A percentile compares a stretch with the other conserved stretches of the same genome.
phyloP scores from a whole-genome alignment of 257 asterid genomes.

The Solanum okadae region DNA sequence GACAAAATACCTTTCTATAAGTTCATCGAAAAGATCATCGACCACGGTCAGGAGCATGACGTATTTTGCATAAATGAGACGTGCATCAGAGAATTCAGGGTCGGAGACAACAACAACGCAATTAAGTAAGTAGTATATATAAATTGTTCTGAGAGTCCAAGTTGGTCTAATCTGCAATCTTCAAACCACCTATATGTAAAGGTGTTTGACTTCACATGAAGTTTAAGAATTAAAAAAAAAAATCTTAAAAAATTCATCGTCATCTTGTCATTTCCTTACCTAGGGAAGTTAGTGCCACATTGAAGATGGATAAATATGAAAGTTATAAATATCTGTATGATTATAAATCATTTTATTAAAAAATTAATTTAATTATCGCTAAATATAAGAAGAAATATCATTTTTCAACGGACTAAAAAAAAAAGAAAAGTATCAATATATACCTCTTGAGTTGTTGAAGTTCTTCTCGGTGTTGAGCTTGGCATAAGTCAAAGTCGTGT shows the following conservation, averaged over 20 bases:
- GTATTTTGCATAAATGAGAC: conserved; percentile 18
- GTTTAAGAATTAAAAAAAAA: too few species aligned
- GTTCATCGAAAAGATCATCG: conserved; percentile 37
- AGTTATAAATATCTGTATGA: too few species aligned
- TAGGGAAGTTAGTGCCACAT: too few species aligned
- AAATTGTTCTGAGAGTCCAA: conserved; percentile 14
- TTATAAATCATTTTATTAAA: too few species aligned
- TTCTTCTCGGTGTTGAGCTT: conserved; percentile 28
- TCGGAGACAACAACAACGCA: background rate
- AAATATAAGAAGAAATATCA: too few species aligned
- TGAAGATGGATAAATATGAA: too few species aligned
- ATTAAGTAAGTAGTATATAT: conserved; percentile 9
- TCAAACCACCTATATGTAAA: conserved; percentile 23
- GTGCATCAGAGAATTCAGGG: conserved; percentile 16
- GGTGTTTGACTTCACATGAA: too few species aligned
- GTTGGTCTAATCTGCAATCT: conserved; percentile 15
- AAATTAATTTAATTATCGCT: too few species aligned
- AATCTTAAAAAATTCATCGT: too few species aligned
- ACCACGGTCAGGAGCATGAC: conserved; percentile 13
- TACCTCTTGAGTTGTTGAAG: conserved; percentile 29
- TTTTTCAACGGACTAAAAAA: too few species aligned
- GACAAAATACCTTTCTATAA: background rate
- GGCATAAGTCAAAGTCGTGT: conserved; percentile 28
- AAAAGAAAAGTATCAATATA: too few species aligned
- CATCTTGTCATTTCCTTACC: too few species aligned